A percentile compares a stretch with the other conserved stretches of the same genome.
phyloP scores from a whole-genome alignment of 2,329 filamentous ascomycete species.

The Colletotrichum sp. region DNA sequence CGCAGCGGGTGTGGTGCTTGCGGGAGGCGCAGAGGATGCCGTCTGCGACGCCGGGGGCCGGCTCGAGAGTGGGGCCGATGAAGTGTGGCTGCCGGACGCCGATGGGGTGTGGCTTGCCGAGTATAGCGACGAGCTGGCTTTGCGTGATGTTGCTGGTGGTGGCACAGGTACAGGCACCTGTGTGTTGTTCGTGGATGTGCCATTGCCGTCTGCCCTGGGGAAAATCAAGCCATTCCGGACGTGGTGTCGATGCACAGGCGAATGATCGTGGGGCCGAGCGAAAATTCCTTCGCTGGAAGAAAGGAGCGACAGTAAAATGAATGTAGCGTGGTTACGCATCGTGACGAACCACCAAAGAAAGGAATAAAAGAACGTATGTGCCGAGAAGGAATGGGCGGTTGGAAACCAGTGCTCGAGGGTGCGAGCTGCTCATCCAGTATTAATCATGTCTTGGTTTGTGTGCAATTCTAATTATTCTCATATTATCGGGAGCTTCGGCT shows the following conservation, averaged over 20 bases:
- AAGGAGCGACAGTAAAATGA: not conserved
- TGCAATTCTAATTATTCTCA: not conserved
- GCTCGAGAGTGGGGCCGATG: not conserved
- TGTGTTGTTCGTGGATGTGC: not conserved
- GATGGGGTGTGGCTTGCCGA: not conserved
- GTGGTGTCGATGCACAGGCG: not conserved
- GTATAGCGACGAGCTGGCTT: not conserved
- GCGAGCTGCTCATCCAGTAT: not conserved
- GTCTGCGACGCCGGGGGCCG: not conserved
- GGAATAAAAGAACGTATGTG: not conserved
- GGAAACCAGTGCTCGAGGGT: fast-evolving
- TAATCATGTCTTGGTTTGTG: not conserved
- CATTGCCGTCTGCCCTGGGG: not conserved
- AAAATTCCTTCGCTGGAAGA: not conserved
- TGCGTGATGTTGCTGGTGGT: not conserved
- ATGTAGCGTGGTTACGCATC: not conserved
- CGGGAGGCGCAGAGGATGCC: not conserved
- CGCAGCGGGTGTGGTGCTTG: not conserved
- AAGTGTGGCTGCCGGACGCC: not conserved
- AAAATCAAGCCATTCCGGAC: not conserved
- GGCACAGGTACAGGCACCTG: not conserved
- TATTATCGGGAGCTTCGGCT: not conserved
- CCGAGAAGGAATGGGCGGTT: not conserved
- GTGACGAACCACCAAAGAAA: not conserved
- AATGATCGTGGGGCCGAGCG: not conserved